Percentiles rank a stretch among this genome's conserved stretches.
phyloP scores from a whole-genome alignment of 1,284 basidiomycete species.

The Xerocomus nothofagi region DNA sequence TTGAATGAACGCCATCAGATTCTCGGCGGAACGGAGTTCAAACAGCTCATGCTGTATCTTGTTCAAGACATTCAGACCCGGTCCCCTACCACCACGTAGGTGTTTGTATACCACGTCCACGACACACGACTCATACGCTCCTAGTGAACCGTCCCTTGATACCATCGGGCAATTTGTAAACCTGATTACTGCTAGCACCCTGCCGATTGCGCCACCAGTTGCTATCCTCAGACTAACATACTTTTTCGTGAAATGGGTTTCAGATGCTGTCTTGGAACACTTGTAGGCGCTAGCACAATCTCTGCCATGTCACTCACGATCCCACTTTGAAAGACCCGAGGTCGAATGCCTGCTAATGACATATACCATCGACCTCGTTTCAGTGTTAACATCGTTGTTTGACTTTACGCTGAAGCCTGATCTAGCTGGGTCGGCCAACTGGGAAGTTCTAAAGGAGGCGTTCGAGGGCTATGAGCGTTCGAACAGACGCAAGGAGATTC shows the following conservation, averaged over 20 bases:
- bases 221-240: slow-evolving; percentile 10
- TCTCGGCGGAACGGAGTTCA: slow-evolving; percentile 8
- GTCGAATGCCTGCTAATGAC: slow-evolving; percentile 9
- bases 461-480: slow-evolving; percentile 7
- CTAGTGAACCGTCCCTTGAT: slow-evolving; percentile 2
- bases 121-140: not conserved
- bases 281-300: not conserved
- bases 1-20: slow-evolving; percentile 1
- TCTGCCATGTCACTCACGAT: not conserved
- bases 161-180: slow-evolving; percentile 7
- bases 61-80: slow-evolving; percentile 4
- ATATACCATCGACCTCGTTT: slow-evolving; percentile 16
- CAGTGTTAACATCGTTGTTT: slow-evolving; percentile 4
- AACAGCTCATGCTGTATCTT: slow-evolving; percentile 9
- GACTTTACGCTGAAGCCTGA: slow-evolving; percentile 12
- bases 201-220: slow-evolving; percentile 4
- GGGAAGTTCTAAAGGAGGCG: slow-evolving; percentile 10
- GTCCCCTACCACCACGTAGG: not conserved
- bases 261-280: not conserved
- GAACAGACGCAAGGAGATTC: not conserved
- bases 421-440: slow-evolving; percentile 2
- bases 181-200: slow-evolving; percentile 3
- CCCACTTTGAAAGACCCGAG: slow-evolving; percentile 3
- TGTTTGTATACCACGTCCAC: not conserved
- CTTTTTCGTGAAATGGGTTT: slow-evolving; percentile 8